A percentile compares a stretch with the other conserved stretches of the same genome.
Evolutionary conservation across 2,329 filamentous ascomycete genomes (phyloP).

Genomic region (Monosporascus sp.): DNA sequence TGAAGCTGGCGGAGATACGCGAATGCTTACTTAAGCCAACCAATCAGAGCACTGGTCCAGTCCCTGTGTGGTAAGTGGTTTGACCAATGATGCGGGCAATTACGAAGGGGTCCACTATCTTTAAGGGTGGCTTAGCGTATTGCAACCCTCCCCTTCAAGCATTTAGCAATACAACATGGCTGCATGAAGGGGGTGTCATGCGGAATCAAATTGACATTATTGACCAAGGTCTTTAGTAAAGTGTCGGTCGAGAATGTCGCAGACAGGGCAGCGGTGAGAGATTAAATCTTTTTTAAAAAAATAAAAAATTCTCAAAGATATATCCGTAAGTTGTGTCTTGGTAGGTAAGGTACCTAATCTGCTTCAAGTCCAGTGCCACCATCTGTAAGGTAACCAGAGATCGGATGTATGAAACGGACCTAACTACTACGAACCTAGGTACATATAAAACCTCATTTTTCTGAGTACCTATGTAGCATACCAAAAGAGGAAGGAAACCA

Average conservation of each 20-base stretch:
- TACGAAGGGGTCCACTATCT: no score
- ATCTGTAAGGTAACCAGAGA: neutral
- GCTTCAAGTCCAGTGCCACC: neutral
- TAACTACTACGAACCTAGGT: no score
- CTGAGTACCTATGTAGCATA: neutral
- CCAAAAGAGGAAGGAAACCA: neutral
- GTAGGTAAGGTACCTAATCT: neutral
- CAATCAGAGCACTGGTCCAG: neutral
- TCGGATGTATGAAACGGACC: neutral
- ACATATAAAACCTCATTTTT: neutral
- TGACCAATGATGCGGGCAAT: no score
- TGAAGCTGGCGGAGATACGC: neutral
- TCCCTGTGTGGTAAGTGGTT: no score
- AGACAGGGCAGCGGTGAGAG: neutral
- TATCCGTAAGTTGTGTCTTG: neutral
- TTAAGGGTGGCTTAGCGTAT: neutral
- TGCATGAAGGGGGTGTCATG: neutral
- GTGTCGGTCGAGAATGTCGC: neutral
- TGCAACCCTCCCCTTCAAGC: neutral
- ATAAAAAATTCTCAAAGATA: neutral
- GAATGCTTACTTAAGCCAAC: neutral
- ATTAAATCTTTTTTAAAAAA: neutral
- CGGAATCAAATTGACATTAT: neutral
- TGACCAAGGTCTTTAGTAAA: neutral
- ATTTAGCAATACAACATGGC: neutral